A percentile compares a stretch with the other conserved stretches of the same genome.
These are phyloP conservation scores for Arctium minus DNA, from an alignment of 129 eudicot species.

Conservation along the genomic window DNA sequence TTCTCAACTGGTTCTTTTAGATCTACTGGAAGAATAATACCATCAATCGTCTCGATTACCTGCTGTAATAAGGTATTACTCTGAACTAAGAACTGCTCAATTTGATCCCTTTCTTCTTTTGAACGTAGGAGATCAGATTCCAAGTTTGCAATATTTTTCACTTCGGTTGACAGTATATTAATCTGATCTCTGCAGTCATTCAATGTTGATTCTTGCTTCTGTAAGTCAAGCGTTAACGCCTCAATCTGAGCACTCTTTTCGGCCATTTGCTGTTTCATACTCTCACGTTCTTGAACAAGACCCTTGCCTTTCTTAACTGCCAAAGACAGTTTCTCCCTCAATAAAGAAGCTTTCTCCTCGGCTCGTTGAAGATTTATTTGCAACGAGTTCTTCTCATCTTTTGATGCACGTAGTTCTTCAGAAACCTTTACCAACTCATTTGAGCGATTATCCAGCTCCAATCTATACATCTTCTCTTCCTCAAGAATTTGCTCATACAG, in stretches of 20 bases:
- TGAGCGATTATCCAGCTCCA: constrained; percentile 40
- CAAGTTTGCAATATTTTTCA: constrained; percentile 39
- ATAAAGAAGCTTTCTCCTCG: constrained; percentile 66
- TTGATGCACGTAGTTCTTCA: constrained; percentile 45
- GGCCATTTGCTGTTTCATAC: constrained; percentile 53
- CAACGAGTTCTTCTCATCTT: constrained; percentile 49
- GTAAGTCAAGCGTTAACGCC: constrained; percentile 50
- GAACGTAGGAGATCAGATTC: constrained; percentile 48
- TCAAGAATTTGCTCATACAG: constrained; percentile 53
- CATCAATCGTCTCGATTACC: constrained; percentile 56
- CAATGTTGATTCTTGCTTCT: constrained; percentile 40
- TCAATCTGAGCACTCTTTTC: constrained; percentile 79
- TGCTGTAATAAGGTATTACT: constrained; percentile 55
- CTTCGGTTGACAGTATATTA: constrained; percentile 40
- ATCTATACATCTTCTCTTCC: constrained; percentile 36
- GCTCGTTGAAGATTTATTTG: constrained; percentile 55
- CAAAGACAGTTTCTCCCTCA: constrained; percentile 89
- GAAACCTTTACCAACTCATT: constrained; percentile 38
- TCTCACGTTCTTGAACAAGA: constrained; percentile 90
- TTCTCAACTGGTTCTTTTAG: constrained; percentile 67
- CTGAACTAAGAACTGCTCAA: constrained; percentile 63
- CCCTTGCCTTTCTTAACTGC: constrained; percentile 99
- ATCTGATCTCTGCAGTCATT: constrained; percentile 50
- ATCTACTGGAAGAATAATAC: constrained; percentile 45
- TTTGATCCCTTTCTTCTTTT: constrained; percentile 56